Base-by-base conservation (phyloP, 2,329 filamentous ascomycete species). In the Talaromyces verruculosus region DNA sequence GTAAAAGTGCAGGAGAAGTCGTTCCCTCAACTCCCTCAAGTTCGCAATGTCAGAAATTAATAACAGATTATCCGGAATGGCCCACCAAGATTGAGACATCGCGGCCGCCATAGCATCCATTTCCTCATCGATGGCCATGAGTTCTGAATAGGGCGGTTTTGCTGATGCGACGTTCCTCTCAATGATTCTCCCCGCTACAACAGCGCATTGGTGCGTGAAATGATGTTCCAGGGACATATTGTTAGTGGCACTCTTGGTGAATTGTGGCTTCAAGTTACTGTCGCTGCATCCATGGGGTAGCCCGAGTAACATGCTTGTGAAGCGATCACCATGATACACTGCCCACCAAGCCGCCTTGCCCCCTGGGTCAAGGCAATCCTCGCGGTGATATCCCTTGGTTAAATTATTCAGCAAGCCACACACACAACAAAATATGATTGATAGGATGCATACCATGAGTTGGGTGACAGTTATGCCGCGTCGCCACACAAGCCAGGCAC, bases 311-410 rank as follows among this genome's bases (percentile, higher is more conserved):
- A 57, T 57, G 51, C 51, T 57, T 57, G 51, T 37, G 30, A 57
- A 57, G 28, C 51, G 51, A 57, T 57, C 51, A n/a, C 51, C 51
- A 57, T 57, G 51, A 57, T 57, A 57, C 22, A 57, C 51, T 13
- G 51, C 51, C 28, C 51, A 57, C 51, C 51, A 57, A 30, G 33
- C 28, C 6, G 15, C 28, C 28, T 33, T 57, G 17, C 10, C 13
- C 51, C 28, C 51, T 57, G 25, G 33, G 5, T 57, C 51, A 57
- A 57, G 2, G 30, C 51, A 57, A 30, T 35, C 51, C 28, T 57
- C 51, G 28, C 28, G 51, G 51, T 57, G 30, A 57, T 57, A 57
- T 57, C 51, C 51, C 51, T 57, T n/a, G 5, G 4, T 37, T 30
- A n/a, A 5, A 17, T 35, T 37, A 11, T 57, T 57, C 25, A 57